phyloP scores from a whole-genome alignment of 2,329 filamentous ascomycete species.

The Coleophoma eucalyptorum region DNA sequence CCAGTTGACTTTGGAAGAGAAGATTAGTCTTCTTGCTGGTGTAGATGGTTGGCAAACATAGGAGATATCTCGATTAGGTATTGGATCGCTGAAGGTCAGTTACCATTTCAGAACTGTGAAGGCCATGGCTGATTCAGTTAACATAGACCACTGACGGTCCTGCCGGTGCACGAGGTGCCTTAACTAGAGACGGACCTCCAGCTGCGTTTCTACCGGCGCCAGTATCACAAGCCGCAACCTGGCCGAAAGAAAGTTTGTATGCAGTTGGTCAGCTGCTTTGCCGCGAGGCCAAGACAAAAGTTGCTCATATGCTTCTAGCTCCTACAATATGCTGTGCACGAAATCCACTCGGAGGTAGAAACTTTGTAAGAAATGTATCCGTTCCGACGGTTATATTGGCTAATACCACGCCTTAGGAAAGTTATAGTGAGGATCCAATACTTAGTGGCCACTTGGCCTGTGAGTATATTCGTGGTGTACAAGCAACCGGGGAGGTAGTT shows the following conservation, averaged over 20 bases:
- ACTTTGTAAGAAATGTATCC: not conserved
- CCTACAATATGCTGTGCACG: not conserved
- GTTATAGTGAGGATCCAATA: conserved; percentile 26
- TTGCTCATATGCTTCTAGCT: not conserved
- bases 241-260: not conserved
- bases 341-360: not conserved
- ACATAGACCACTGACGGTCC: not conserved
- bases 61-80: not conserved
- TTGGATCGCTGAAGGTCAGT: not conserved
- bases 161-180: not conserved
- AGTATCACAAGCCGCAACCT: not conserved
- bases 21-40: not conserved
- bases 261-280: not conserved
- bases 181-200: not conserved
- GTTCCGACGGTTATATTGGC: too few species aligned
- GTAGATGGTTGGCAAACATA: not conserved
- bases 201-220: not conserved
- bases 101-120: not conserved
- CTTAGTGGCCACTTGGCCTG: conserved; percentile 23
- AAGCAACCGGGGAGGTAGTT: not conserved
- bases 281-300: not conserved
- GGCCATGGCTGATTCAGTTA: not conserved
- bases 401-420: conserved; percentile 16
- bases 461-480: conserved; percentile 19
- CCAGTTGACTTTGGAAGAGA: not conserved